phyloP scores from a whole-genome alignment of 345 rosid species.

The Ceriops tagal region DNA sequence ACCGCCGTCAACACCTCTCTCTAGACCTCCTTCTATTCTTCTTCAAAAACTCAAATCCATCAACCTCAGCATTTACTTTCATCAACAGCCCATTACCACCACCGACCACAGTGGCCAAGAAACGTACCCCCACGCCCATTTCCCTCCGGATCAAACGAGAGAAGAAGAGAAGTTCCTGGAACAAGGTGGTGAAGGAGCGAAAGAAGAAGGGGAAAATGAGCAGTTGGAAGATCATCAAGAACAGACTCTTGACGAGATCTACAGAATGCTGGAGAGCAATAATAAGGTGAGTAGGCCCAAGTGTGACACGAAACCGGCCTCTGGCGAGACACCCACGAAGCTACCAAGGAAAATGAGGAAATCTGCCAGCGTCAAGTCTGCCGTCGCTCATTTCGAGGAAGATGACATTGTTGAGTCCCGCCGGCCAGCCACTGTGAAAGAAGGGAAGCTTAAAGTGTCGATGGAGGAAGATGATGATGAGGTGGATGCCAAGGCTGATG shows the following conservation, averaged over 20 bases:
- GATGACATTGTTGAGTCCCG: slow-evolving; percentile 46
- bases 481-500: slow-evolving; percentile 79
- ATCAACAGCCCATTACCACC: slow-evolving; percentile 40
- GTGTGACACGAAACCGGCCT: slow-evolving; percentile 61
- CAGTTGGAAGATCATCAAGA: slow-evolving; percentile 30
- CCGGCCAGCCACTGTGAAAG: slow-evolving; percentile 58
- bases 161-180: background rate
- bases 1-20: slow-evolving; percentile 22
- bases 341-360: slow-evolving; percentile 75
- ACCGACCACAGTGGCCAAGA: too few species aligned
- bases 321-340: slow-evolving; percentile 50
- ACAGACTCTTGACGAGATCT: slow-evolving; percentile 50
- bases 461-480: slow-evolving; percentile 41
- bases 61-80: slow-evolving; percentile 47
- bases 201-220: slow-evolving; percentile 1
- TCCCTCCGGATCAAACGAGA: background rate
- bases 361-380: slow-evolving; percentile 65
- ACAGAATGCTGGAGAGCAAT: slow-evolving; percentile 38
- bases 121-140: too few species aligned
- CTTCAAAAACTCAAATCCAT: slow-evolving; percentile 61
- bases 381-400: slow-evolving; percentile 55
- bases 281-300: slow-evolving; percentile 36
- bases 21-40: slow-evolving; percentile 62
- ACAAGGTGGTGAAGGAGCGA: background rate
- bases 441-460: slow-evolving; percentile 23